Conservation (phyloP, 352 stramenopile species). For the Pythium oligandrum region DNA sequence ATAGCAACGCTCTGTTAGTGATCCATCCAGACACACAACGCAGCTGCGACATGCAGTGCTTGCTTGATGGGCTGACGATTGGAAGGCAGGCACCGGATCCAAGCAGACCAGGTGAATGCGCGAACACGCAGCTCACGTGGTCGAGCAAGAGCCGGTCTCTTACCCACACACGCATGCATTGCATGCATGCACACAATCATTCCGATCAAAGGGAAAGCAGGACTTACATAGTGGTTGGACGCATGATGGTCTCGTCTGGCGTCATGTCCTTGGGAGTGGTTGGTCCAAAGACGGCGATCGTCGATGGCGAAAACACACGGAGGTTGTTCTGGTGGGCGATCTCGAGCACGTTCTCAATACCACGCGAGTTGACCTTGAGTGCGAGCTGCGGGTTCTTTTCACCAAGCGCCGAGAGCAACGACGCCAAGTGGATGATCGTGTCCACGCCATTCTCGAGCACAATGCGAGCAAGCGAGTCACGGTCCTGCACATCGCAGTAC, state of each 20-base stretch:
- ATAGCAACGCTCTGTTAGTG: constrained; percentile 4
- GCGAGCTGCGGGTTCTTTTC: constrained; percentile 89
- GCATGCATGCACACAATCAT: constrained; percentile 5
- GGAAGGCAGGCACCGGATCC: not conserved
- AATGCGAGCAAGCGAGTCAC: constrained; percentile 69
- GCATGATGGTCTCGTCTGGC: constrained; percentile 88
- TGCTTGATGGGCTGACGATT: not conserved
- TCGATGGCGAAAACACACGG: constrained; percentile 87
- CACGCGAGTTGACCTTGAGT: constrained; percentile 86
- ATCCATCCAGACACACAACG: not conserved
- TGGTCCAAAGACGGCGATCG: constrained; percentile 88
- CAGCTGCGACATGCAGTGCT: not conserved
- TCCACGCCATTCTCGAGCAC: constrained; percentile 85
- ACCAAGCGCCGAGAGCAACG: constrained; percentile 84
- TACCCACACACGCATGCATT: not conserved
- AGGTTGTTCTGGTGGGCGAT: constrained; percentile 85
- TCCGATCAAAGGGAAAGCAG: not conserved
- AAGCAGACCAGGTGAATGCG: not conserved
- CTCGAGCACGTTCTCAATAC: constrained; percentile 88
- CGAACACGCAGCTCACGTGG: not conserved
- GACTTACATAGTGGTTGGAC: constrained; percentile 87
- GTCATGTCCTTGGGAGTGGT: constrained; percentile 82
- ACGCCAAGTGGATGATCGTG: constrained; percentile 90
- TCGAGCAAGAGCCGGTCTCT: constrained; percentile 1
- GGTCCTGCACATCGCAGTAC: constrained; percentile 82